Conservation (phyloP, 1,284 basidiomycete species). For the Trichosporon asahii region DNA sequence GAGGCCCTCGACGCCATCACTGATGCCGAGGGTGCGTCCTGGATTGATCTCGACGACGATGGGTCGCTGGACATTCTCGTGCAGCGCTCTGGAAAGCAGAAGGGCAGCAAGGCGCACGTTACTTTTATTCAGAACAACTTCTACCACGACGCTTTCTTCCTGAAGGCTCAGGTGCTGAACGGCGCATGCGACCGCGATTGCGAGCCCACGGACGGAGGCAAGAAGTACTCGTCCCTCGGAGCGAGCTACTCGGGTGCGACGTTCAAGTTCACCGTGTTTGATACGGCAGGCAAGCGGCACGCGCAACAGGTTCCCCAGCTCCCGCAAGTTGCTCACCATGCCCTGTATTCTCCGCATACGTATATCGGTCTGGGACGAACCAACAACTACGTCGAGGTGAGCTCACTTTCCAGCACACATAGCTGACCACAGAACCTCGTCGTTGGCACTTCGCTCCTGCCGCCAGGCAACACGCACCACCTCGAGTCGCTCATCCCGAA, state of each 20-base stretch:
- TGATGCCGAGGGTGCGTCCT: constrained; percentile 76
- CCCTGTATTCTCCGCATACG: constrained; percentile 84
- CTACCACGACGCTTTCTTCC: constrained; percentile 98
- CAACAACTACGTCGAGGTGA: constrained; percentile 95
- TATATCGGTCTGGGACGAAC: constrained; percentile 97
- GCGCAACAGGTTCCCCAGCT: constrained; percentile 93
- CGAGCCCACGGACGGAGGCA: constrained; percentile 59
- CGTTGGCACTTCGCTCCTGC: constrained; percentile 78
- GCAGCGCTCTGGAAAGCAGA: constrained; percentile 69
- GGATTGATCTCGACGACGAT: constrained; percentile 96
- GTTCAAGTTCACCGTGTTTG: constrained; percentile 95
- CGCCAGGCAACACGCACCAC: constrained; percentile 66
- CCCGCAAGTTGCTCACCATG: constrained; percentile 84
- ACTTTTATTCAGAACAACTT: constrained; percentile 95
- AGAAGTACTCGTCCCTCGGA: constrained; percentile 80
- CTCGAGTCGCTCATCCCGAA: constrained; percentile 98
- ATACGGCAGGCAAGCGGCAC: constrained; percentile 82
- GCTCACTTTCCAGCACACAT: constrained; percentile 19
- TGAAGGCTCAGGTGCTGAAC: constrained; percentile 92
- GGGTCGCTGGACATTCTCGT: constrained; percentile 90
- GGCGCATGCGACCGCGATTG: constrained; percentile 86
- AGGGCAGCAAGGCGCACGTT: constrained; percentile 50
- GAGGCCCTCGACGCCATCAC: constrained; percentile 64
- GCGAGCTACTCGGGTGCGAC: constrained; percentile 91
- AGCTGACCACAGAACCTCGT: constrained; percentile 63